phyloP scores from a whole-genome alignment of 768 basidiomycete species.

The Lentinula boryana region DNA sequence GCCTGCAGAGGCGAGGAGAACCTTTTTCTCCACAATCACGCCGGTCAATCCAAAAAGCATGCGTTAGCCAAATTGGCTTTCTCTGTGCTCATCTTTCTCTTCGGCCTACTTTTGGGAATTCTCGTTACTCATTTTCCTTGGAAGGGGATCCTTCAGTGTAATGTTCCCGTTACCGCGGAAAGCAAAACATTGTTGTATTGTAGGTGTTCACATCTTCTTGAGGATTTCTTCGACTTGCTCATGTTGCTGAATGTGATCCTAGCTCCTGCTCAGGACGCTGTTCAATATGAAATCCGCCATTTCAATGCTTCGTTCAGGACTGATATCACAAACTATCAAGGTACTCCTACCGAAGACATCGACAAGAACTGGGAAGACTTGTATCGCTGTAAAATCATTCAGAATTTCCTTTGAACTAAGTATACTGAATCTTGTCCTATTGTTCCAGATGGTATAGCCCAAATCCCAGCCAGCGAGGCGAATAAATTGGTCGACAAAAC shows the following conservation, averaged over 20 bases:
- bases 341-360: neutral
- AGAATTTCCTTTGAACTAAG: neutral
- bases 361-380: constrained; percentile 7
- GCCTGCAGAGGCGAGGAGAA: neutral
- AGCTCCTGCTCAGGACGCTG: neutral
- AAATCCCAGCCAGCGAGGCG: neutral
- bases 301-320: neutral
- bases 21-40: neutral
- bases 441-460: neutral
- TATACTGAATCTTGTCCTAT: neutral
- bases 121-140: neutral
- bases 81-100: neutral
- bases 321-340: neutral
- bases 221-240: neutral
- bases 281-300: neutral
- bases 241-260: neutral
- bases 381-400: neutral
- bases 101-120: neutral
- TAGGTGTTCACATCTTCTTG: neutral
- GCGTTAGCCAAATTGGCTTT: neutral
- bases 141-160: neutral
- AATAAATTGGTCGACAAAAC: neutral
- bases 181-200: neutral
- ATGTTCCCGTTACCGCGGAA: neutral
- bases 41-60: neutral